Conservation (phyloP, 2,329 filamentous ascomycete genomes). For the Dryadomyces quercus-mongolicae region DNA sequence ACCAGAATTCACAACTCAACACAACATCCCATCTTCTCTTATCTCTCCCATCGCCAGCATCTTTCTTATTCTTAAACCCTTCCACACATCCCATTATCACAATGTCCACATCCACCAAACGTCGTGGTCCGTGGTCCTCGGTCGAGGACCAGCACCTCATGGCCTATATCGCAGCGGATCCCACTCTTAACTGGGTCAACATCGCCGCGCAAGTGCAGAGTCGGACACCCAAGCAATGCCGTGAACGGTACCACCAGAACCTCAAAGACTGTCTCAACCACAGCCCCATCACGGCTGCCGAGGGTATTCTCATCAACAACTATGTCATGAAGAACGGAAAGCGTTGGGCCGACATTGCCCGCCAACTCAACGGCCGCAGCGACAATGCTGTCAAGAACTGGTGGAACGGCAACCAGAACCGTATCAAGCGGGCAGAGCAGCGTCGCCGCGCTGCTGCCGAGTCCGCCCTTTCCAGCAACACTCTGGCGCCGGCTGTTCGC, state of each 20-base stretch:
- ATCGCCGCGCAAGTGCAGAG: slow-evolving; percentile 66
- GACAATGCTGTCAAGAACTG: slow-evolving; percentile 97
- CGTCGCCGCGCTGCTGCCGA: slow-evolving; percentile 9
- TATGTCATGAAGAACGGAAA: slow-evolving; percentile 71
- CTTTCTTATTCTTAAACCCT: background rate
- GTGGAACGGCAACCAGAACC: slow-evolving; percentile 92
- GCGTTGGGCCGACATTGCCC: slow-evolving; percentile 86
- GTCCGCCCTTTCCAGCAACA: background rate
- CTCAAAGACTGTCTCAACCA: slow-evolving; percentile 67
- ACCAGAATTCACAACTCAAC: background rate
- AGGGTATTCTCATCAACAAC: slow-evolving; percentile 61
- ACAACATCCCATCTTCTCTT: background rate
- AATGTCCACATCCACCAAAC: background rate
- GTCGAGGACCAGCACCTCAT: slow-evolving; percentile 57
- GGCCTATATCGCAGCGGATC: slow-evolving; percentile 53
- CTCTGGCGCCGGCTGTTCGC: background rate
- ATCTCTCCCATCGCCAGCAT: background rate
- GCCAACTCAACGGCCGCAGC: slow-evolving; percentile 69
- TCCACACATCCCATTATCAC: background rate
- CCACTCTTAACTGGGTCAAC: slow-evolving; percentile 76
- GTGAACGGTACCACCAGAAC: slow-evolving; percentile 90
- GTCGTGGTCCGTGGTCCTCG: slow-evolving; percentile 59
- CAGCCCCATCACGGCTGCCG: slow-evolving; percentile 57
- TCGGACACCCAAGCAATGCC: slow-evolving; percentile 85
- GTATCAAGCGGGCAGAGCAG: slow-evolving; percentile 44